A percentile compares a stretch with the other conserved stretches of the same genome.
phyloP scores from a whole-genome alignment of 2,329 filamentous ascomycete genomes.

The Phialophora expanda region DNA sequence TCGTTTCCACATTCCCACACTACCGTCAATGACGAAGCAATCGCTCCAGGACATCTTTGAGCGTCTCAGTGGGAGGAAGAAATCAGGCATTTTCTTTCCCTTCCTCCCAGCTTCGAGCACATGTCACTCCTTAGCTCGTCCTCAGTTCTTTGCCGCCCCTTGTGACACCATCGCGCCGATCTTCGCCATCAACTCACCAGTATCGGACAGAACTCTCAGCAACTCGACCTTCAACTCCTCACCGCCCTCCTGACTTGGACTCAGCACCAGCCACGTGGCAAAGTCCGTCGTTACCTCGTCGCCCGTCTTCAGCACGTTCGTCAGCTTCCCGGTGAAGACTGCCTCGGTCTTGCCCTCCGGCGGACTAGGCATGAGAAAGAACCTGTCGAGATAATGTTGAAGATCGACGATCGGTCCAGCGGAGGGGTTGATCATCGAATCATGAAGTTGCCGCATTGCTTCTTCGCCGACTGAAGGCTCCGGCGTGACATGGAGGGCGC shows the following conservation, averaged over 20 bases:
- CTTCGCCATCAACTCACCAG: conserved; percentile 18
- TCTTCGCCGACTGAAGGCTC: conserved; percentile 14
- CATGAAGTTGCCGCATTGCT: conserved; percentile 18
- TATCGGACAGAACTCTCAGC: conserved; percentile 23
- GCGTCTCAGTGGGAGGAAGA: too few relatives aligned
- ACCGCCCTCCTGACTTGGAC: background rate
- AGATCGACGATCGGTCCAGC: conserved; percentile 21
- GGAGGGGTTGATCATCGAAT: conserved; percentile 15
- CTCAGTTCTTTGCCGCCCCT: background rate
- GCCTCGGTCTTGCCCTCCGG: conserved; percentile 17
- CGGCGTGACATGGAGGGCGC: conserved; percentile 17
- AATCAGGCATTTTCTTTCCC: background rate
- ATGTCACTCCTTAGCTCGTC: background rate
- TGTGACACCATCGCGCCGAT: conserved; percentile 17
- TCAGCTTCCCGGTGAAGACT: conserved; percentile 21
- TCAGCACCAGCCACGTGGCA: conserved; percentile 16
- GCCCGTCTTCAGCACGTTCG: conserved; percentile 9
- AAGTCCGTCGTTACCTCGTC: conserved; percentile 24
- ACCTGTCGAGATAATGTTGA: conserved; percentile 22
- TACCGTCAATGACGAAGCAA: background rate
- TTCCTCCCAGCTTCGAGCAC: background rate
- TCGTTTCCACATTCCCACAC: too few relatives aligned
- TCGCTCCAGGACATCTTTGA: background rate
- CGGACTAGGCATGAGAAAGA: conserved; percentile 18
- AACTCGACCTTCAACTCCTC: conserved; percentile 19